Evolutionary conservation across 805 yeast species (phyloP).

Genomic region (Yamadazyma endophytica): DNA sequence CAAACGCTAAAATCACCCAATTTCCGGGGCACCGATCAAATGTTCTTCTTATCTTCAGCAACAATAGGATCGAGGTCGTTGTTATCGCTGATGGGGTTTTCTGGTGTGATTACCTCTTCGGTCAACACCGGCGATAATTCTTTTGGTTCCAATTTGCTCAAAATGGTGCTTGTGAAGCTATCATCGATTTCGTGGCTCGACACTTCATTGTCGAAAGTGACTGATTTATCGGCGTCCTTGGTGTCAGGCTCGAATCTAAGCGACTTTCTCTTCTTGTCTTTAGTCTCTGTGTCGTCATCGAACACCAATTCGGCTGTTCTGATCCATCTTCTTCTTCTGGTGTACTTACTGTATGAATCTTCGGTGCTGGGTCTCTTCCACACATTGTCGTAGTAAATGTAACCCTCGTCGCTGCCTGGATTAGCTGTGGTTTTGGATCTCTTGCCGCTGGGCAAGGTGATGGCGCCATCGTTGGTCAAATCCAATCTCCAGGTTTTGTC

Average conservation of each 20-base stretch:
- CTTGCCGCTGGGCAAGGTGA: constrained; percentile 63
- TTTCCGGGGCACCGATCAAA: no score
- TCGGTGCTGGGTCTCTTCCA: constrained; percentile 92
- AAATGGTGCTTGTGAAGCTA: no score
- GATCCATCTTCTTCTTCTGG: constrained; percentile 94
- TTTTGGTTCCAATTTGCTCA: no score
- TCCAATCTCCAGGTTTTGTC: constrained; percentile 91
- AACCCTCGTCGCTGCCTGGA: constrained; percentile 81
- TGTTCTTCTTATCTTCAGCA: constrained; percentile 9
- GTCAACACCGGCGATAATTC: constrained; percentile 9
- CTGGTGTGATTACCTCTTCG: constrained; percentile 2
- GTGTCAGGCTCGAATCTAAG: no score
- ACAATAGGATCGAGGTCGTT: constrained; percentile 1
- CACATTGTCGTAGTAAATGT: constrained; percentile 82
- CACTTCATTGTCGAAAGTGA: no score
- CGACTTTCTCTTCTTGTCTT: no score
- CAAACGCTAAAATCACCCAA: no score
- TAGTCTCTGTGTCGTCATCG: constrained; percentile 10
- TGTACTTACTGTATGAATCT: constrained; percentile 83
- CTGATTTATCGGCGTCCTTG: no score
- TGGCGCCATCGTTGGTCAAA: constrained; percentile 80
- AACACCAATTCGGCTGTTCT: constrained; percentile 83
- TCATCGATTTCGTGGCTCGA: no score
- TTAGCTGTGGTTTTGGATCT: constrained; percentile 55
- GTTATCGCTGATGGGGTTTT: constrained; percentile 9